Evolutionary conservation across 2,329 filamentous ascomycete genomes (phyloP), one percentile per base, ranked within the genome.

Genomic region (Biscogniauxia mediterranea): DNA sequence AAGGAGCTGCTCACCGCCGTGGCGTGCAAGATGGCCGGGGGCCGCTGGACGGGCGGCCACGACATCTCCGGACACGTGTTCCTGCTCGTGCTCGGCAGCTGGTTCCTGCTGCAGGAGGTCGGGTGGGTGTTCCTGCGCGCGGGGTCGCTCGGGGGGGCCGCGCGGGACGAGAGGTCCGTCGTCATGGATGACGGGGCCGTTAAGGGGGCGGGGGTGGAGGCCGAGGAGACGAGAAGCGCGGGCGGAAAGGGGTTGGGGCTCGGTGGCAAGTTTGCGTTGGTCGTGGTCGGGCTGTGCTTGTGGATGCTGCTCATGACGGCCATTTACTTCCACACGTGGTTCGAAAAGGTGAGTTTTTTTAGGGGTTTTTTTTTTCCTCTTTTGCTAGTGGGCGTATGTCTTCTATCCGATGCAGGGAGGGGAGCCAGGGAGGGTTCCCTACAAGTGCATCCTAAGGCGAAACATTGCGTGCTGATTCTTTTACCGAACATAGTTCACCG

Each of bases 221-320:
- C 73, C 0, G 71, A 71, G 38, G 38, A 64, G 64, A 7, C 61
- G 67, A 21, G 58, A 65, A 46, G 60, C 65, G 67, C 73, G 70
- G 65, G 73, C 72, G 55, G 38, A 46, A 60, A 69, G 57, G 68
- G 69, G 54, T 74, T 85, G 60, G 79, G 81, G 2, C 66, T 83
- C 56, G 77, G 82, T 8, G 77, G 78, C 68, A 79, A 85, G 81
- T 78, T 89, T 66, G 84, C 88, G 64, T 77, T 83, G 23, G 82
- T 72, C 0, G 86, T 97, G 25, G 83, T 90, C 19, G 87, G 77
- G 0, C 70, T 97, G 72, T 92, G 89, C 72, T 85, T 89, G 80
- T 98, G 95, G 92, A 99, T 99, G 95, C 77, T 99, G 74, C 82
- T 98, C 63, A 99, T 99, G 95, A 99, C 95, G 50, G 93, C 93